These are phyloP conservation scores for Tilletia horrida DNA, from an alignment of 1,284 basidiomycete species.

Conservation along the genomic window DNA sequence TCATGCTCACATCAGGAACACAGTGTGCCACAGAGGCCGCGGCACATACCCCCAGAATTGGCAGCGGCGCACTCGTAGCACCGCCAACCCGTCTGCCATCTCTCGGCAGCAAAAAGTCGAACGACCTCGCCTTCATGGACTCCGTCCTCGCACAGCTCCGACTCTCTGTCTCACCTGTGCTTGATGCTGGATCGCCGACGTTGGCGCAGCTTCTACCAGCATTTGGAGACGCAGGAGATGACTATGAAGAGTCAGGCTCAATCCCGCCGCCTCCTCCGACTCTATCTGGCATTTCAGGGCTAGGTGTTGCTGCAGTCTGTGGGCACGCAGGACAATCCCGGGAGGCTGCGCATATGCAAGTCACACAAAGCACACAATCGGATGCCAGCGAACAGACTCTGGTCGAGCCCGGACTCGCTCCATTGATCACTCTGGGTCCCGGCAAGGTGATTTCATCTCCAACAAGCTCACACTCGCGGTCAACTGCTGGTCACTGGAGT, in stretches of 20 bases:
- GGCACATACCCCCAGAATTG: not conserved
- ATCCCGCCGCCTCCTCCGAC: not conserved
- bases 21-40: no score
- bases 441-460: constrained; percentile 1
- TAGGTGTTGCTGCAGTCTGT: no score
- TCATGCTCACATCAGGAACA: no score
- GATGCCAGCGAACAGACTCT: constrained; percentile 1
- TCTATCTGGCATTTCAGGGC: not conserved
- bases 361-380: constrained; percentile 5
- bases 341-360: not conserved
- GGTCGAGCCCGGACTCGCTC: not conserved
- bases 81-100: not conserved
- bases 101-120: no score
- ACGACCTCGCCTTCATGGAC: constrained; percentile 2
- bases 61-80: not conserved
- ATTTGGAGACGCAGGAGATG: not conserved
- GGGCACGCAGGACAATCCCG: not conserved
- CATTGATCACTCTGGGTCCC: not conserved
- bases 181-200: not conserved
- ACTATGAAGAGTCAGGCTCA: not conserved
- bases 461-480: not conserved
- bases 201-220: constrained; percentile 6
- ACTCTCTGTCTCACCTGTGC: not conserved
- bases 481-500: constrained; percentile 11
- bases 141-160: constrained; percentile 11